Conservation (phyloP, 495 filamentous ascomycete genomes). For the Penicillium longicatenatum region DNA sequence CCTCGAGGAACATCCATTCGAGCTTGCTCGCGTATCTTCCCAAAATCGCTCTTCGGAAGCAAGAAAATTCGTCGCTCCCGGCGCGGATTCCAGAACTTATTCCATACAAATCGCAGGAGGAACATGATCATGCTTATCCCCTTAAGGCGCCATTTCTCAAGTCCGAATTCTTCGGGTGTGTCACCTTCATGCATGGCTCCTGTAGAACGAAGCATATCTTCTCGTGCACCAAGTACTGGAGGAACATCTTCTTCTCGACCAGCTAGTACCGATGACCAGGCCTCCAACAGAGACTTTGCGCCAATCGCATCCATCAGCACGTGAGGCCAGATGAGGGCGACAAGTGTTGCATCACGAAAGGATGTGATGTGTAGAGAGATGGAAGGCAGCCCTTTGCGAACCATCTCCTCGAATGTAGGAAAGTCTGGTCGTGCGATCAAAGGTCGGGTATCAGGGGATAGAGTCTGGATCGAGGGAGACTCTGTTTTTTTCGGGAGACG, state of each 20-base stretch:
- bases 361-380: conserved; percentile 49
- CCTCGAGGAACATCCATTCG: conserved; percentile 1
- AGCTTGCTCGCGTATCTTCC: conserved; percentile 1
- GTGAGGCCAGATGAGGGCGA: conserved; percentile 50
- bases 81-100: conserved; percentile 10
- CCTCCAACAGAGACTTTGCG: conserved; percentile 15
- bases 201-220: conserved; percentile 13
- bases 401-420: conserved; percentile 38
- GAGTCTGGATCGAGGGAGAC: conserved; percentile 11
- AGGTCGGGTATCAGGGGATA: conserved; percentile 11
- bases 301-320: conserved; percentile 50
- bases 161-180: conserved; percentile 2
- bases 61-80: conserved; percentile 13
- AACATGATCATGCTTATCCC: conserved; percentile 10
- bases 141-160: conserved; percentile 9
- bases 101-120: conserved; percentile 16
- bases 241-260: conserved; percentile 24
- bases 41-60: conserved; percentile 9
- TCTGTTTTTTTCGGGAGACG: conserved; percentile 26
- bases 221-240: conserved; percentile 17
- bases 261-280: conserved; percentile 22
- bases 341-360: conserved; percentile 50
- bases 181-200: not conserved
- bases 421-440: conserved; percentile 18
- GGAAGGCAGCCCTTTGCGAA: conserved; percentile 43